Evolutionary conservation across 75 land plant species (phyloP), one percentile per base, ranked within the genome.

Genomic region (Pinus taeda): DNA sequence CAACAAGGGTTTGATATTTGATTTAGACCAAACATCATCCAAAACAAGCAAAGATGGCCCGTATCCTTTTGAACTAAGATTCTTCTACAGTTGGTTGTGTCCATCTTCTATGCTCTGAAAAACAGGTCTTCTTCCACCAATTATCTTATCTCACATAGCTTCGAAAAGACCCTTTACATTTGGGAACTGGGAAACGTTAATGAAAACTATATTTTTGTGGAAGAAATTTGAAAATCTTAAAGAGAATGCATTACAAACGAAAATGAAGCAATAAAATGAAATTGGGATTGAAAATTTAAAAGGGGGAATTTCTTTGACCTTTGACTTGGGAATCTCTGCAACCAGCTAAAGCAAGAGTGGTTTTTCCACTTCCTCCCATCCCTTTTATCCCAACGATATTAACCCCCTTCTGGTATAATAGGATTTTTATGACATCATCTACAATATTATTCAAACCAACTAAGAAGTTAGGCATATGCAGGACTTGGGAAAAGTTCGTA

Each of bases 1-100:
- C 15, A 82, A 56, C 8, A 89, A 79, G 15, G 82, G 76, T 26
- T 89, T 83, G 3, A 89, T 86, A 11, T 78, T 82, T 0, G 77
- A 73, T 6, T 60, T 60, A 2, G 88, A 83, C 91, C 91, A 89
- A 12, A 89, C 87, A 73, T 89, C 88, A 70, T 89, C 91, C 26
- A 89, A 62, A 30, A 89, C 80, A 7, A 89, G 60, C 24, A 86
- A 81, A 13, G 17, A 13, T 49, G 74, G 57, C 30, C 21, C 4
- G 21, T 2, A 14, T 73, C 6, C 20, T n/a, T n/a, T 73, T 45
- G 21, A 22, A 4, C 57, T 73, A 14, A 66, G 29, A 17, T 66
- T 66, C 18, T 33, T 37, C 20, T 66, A 2, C 70, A 66, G 17
- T 66, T 66, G 70, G 15, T 66, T 33, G 37, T 17, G 70, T 37